Percentiles rank a stretch among this genome's conserved stretches.
Evolutionary conservation across 805 yeast genomes (phyloP).

Genomic region (Candida maris): DNA sequence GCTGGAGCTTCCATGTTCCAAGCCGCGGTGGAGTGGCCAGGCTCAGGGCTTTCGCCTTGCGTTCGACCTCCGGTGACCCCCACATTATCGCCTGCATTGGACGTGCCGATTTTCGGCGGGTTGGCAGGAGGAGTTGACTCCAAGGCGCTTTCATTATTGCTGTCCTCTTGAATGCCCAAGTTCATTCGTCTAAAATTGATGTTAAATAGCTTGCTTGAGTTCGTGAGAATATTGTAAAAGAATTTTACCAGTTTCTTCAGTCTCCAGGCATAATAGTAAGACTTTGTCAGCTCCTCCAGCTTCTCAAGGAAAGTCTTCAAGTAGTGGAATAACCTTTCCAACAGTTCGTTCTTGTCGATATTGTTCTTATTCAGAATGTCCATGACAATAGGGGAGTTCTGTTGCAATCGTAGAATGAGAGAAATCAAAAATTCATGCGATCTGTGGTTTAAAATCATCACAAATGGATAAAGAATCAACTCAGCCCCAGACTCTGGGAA

Average conservation of each 20-base stretch:
- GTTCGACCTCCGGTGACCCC: background rate
- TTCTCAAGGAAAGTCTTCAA: constrained; percentile 34
- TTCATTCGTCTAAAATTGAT: constrained; percentile 29
- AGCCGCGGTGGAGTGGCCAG: too few relatives aligned
- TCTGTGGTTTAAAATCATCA: constrained; percentile 52
- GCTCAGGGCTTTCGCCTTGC: background rate
- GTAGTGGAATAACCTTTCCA: constrained; percentile 32
- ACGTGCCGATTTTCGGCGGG: background rate
- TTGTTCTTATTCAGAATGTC: constrained; percentile 32
- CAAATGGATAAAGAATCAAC: constrained; percentile 44
- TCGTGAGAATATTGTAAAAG: constrained; percentile 33
- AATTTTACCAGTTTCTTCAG: constrained; percentile 39
- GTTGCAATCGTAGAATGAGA: constrained; percentile 44
- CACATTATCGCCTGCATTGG: background rate
- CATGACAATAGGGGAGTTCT: constrained; percentile 31
- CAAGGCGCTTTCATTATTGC: constrained; percentile 9
- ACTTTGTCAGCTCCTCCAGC: constrained; percentile 34
- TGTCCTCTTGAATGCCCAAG: constrained; percentile 16
- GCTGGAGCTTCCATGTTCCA: constrained; percentile 2
- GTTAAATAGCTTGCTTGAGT: constrained; percentile 33
- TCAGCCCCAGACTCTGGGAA: constrained; percentile 41
- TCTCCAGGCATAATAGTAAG: constrained; percentile 45
- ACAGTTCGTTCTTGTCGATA: constrained; percentile 33
- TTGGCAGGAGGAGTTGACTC: constrained; percentile 11
- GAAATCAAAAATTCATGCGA: constrained; percentile 58